phyloP scores from a whole-genome alignment of 208 protist species.

The Endotrypanum monterogeii region DNA sequence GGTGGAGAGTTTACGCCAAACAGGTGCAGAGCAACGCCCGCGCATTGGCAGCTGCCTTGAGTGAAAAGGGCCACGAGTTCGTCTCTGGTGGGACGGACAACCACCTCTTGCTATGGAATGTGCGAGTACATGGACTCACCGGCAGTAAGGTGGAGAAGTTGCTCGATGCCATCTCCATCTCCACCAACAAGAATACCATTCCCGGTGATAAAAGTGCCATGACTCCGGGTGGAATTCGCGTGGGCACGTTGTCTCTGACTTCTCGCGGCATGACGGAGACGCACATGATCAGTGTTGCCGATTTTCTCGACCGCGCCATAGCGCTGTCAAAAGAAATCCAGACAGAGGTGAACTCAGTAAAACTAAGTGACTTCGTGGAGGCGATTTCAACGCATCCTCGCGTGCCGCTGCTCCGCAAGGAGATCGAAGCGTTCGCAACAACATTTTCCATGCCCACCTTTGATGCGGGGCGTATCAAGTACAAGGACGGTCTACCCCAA shows the following conservation, averaged over 20 bases:
- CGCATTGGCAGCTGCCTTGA: slow-evolving; percentile 80
- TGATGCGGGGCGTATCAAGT: slow-evolving; percentile 65
- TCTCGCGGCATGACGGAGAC: slow-evolving; percentile 92
- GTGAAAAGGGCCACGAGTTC: slow-evolving; percentile 88
- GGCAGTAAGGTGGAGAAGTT: slow-evolving; percentile 97
- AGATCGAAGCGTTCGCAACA: slow-evolving; percentile 85
- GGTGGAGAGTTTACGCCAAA: slow-evolving; percentile 94
- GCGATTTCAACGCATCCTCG: slow-evolving; percentile 43
- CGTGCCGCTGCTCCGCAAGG: slow-evolving; percentile 59
- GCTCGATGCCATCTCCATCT: slow-evolving; percentile 90
- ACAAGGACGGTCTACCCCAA: slow-evolving; percentile 64
- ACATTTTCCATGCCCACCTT: slow-evolving; percentile 90
- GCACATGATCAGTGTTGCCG: slow-evolving; percentile 91
- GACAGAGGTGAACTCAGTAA: slow-evolving; percentile 39
- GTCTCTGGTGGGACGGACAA: slow-evolving; percentile 98
- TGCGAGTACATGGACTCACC: slow-evolving; percentile 93
- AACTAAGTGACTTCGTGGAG: slow-evolving; percentile 79
- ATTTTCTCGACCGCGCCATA: slow-evolving; percentile 90
- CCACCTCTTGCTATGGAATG: slow-evolving; percentile 97
- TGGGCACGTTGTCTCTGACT: slow-evolving; percentile 96
- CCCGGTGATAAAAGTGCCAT: slow-evolving; percentile 95
- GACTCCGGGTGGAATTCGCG: slow-evolving; percentile 93
- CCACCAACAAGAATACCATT: slow-evolving; percentile 98
- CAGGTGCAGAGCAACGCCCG: slow-evolving; percentile 93
- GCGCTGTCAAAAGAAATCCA: slow-evolving; percentile 84